Evolutionary conservation across 257 asterid species (phyloP).

Genomic region (Solanum pennellii): DNA sequence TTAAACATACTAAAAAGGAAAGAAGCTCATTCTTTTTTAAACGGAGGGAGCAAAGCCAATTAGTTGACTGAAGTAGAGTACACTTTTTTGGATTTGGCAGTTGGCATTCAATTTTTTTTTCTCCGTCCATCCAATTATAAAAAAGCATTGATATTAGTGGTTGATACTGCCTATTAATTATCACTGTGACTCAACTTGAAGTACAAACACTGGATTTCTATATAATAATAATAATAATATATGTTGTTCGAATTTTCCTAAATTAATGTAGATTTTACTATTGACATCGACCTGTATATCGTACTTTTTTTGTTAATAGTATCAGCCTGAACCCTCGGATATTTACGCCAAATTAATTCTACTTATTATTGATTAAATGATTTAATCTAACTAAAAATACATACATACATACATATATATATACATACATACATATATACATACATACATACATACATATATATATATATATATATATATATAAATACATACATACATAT

Average conservation of each 20-base stretch:
- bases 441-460: neutral
- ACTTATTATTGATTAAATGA: neutral
- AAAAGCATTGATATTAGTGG: neutral
- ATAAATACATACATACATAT: no score
- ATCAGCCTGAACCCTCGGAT: rapidly evolving
- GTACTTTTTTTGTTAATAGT: neutral
- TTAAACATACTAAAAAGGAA: no score
- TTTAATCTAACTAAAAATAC: neutral
- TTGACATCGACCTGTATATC: neutral
- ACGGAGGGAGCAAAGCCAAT: neutral
- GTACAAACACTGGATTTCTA: neutral
- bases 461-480: no score
- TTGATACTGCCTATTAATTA: neutral
- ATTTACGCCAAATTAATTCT: neutral
- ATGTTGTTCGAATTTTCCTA: neutral
- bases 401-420: no score
- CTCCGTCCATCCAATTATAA: neutral
- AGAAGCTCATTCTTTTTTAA: no score
- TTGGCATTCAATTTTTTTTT: neutral
- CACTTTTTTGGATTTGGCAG: neutral
- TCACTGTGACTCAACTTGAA: neutral
- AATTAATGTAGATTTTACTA: neutral
- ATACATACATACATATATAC: no score
- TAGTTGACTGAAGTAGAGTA: neutral
- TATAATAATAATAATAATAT: neutral